Evolutionary conservation across 192 early-diverging fungal species (phyloP).

Genomic region (Entomortierella parvispora): DNA sequence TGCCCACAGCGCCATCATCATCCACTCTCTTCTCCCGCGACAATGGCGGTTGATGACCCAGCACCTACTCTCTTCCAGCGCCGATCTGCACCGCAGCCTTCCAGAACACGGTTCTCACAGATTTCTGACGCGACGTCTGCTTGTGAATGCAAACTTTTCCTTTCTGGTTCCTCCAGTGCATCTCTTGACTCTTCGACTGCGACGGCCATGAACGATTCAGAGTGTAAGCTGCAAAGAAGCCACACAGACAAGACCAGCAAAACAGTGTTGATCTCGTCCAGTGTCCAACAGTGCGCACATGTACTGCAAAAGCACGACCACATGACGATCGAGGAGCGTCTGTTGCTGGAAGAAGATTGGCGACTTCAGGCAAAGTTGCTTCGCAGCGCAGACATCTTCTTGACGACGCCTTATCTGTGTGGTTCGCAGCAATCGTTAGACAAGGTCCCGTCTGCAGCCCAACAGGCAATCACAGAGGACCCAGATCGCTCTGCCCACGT

Average conservation of each 20-base stretch:
- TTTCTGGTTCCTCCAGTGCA: neutral
- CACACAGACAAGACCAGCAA: neutral
- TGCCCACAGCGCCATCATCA: too few species aligned
- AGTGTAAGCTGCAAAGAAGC: neutral
- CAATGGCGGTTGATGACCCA: too few species aligned
- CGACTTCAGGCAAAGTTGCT: constrained; percentile 24
- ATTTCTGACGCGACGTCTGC: too few species aligned
- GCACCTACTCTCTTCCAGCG: too few species aligned
- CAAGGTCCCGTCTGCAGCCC: neutral
- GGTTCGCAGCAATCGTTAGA: neutral
- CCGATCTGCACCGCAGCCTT: too few species aligned
- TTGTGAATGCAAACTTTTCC: too few species aligned
- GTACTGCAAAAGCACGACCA: constrained; percentile 38
- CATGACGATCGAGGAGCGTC: constrained; percentile 22
- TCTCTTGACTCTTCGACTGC: too few species aligned
- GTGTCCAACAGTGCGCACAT: constrained; percentile 13
- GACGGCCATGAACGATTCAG: too few species aligned
- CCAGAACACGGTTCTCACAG: too few species aligned
- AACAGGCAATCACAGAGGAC: neutral
- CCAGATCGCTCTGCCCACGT: neutral
- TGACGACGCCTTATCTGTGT: constrained; percentile 1
- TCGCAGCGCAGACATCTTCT: neutral
- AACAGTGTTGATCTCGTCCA: constrained; percentile 15
- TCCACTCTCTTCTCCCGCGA: too few species aligned
- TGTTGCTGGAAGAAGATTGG: constrained; percentile 39